phyloP scores from a whole-genome alignment of 768 basidiomycete genomes.

The Kockovaella imperatae region DNA sequence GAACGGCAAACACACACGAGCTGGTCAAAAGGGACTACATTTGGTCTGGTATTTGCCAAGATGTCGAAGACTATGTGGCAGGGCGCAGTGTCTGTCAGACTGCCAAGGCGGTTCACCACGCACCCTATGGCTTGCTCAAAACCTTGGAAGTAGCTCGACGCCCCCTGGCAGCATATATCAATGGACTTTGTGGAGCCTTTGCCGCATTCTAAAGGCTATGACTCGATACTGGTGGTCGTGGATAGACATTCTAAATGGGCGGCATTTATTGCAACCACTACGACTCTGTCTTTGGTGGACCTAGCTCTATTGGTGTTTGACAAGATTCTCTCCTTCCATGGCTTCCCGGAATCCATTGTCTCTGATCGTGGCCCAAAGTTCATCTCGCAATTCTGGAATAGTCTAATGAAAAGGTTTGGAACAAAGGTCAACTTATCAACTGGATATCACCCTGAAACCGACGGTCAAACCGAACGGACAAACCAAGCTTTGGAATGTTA shows the following conservation, averaged over 20 bases:
- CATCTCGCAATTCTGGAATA: slow-evolving; percentile 37
- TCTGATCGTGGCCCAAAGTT: slow-evolving; percentile 36
- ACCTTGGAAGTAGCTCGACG: slow-evolving; percentile 21
- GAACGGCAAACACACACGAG: slow-evolving; percentile 42
- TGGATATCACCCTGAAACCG: slow-evolving; percentile 49
- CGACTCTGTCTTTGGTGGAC: slow-evolving; percentile 32
- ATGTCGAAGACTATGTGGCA: too few relatives aligned
- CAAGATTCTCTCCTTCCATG: slow-evolving; percentile 20
- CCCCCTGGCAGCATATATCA: slow-evolving; percentile 40
- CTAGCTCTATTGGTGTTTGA: slow-evolving; percentile 14
- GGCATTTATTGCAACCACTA: slow-evolving; percentile 48
- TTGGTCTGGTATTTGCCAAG: too few relatives aligned
- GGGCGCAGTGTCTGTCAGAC: slow-evolving; percentile 29
- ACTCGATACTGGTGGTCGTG: slow-evolving; percentile 47
- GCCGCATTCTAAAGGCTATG: slow-evolving; percentile 29
- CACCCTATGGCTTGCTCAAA: slow-evolving; percentile 44
- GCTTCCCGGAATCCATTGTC: slow-evolving; percentile 29
- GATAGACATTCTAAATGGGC: slow-evolving; percentile 47
- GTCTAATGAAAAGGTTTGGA: slow-evolving; percentile 38
- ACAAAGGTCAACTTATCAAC: slow-evolving; percentile 46
- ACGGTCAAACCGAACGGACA: slow-evolving; percentile 48
- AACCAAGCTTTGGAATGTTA: slow-evolving; percentile 49
- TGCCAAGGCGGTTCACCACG: slow-evolving; percentile 42
- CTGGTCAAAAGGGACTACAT: slow-evolving; percentile 43
- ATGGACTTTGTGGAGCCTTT: slow-evolving; percentile 48